Evolutionary conservation across 106 monocot species (phyloP).

Genomic region (Dioscorea zingiberensis): DNA sequence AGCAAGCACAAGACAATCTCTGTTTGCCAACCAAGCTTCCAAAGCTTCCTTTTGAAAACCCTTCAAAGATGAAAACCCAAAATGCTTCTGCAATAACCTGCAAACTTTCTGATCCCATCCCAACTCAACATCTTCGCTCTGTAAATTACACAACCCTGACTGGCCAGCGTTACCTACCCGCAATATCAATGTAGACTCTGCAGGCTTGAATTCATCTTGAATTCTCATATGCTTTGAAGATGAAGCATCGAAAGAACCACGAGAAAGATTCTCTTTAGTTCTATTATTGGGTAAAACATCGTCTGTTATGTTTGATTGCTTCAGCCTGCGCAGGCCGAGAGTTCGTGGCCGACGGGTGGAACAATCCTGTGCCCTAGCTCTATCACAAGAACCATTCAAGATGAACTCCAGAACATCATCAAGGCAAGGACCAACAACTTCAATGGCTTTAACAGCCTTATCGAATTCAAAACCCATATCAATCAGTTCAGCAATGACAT

Average conservation of each 20-base stretch:
- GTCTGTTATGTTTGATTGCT: conserved; percentile 64
- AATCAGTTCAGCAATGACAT: conserved; percentile 60
- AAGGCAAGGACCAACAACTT: conserved; percentile 57
- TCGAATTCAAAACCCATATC: conserved; percentile 90
- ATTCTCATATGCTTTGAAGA: conserved; percentile 1
- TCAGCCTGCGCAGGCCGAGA: conserved; percentile 14
- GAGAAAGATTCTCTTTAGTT: conserved; percentile 7
- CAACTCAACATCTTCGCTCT: conserved; percentile 10
- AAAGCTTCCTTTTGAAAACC: conserved; percentile 86
- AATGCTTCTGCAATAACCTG: conserved; percentile 54
- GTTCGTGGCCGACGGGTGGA: neutral
- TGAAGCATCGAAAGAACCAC: conserved; percentile 14
- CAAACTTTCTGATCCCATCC: conserved; percentile 38
- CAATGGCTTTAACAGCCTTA: conserved; percentile 40
- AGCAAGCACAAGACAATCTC: conserved; percentile 86
- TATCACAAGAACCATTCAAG: conserved; percentile 30
- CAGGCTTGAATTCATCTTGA: neutral
- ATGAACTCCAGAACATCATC: conserved; percentile 73
- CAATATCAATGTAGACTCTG: neutral
- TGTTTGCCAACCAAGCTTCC: conserved; percentile 60
- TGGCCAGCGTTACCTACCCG: too few relatives aligned
- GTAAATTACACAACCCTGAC: neutral
- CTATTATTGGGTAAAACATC: conserved; percentile 29
- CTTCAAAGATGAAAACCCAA: conserved; percentile 79
- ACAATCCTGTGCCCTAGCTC: neutral